Evolutionary conservation across 2,329 filamentous ascomycete species (phyloP).

Genomic region (Pseudogymnoascus sp.): DNA sequence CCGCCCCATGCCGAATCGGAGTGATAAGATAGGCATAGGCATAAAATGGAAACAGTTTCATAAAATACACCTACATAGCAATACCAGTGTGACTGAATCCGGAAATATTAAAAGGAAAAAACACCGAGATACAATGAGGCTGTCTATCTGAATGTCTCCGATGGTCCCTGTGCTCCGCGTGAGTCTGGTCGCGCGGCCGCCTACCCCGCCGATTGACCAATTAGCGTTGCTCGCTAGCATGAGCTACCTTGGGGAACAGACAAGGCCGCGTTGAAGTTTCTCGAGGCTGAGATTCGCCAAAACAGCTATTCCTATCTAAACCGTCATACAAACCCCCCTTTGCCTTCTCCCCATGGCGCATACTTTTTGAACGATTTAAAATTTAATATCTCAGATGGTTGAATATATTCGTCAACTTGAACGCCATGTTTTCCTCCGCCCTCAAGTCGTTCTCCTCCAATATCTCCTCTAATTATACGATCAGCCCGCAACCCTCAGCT

Average conservation of each 20-base stretch:
- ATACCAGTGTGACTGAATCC: background rate
- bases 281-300: conserved; percentile 7
- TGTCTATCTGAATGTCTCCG: background rate
- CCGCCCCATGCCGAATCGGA: conserved; percentile 1
- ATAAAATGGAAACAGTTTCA: background rate
- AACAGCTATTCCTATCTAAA: background rate
- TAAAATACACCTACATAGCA: background rate
- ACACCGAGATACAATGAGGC: background rate
- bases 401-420: background rate
- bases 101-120: background rate
- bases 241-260: conserved; percentile 8
- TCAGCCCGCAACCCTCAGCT: conserved; percentile 68
- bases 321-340: background rate
- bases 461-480: conserved; percentile 84
- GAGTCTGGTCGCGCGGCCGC: background rate
- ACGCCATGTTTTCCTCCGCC: conserved; percentile 81
- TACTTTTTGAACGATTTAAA: background rate
- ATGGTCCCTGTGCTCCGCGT: background rate
- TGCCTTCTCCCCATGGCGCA: background rate
- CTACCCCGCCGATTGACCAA: conserved; percentile 1
- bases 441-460: conserved; percentile 92
- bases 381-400: conserved; percentile 4
- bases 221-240: background rate
- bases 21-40: background rate
- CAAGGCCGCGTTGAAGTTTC: conserved; percentile 2